Conservation (phyloP, 1,284 basidiomycete genomes). For the Marasmius tenuissimus region DNA sequence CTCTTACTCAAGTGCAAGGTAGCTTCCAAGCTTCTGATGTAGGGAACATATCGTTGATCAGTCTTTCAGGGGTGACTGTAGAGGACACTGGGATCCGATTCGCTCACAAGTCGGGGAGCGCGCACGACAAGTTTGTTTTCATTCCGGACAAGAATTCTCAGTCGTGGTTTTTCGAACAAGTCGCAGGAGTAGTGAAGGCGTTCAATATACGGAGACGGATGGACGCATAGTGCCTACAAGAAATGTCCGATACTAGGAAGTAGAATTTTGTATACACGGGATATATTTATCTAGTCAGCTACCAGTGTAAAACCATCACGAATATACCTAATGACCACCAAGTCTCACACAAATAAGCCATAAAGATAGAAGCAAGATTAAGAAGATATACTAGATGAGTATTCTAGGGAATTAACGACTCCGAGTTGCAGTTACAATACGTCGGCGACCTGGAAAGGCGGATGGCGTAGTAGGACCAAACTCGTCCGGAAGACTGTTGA, state of each 20-base stretch:
- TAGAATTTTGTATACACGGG: conserved; percentile 24
- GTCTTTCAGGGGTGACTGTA: conserved; percentile 58
- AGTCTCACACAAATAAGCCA: too few species aligned
- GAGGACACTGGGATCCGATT: conserved; percentile 91
- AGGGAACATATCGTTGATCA: not conserved
- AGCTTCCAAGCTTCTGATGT: not conserved
- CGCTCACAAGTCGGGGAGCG: conserved; percentile 71
- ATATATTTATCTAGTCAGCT: not conserved
- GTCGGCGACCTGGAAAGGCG: not conserved
- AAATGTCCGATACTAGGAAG: conserved; percentile 2
- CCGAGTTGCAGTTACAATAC: conserved; percentile 3
- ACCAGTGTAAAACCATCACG: too few species aligned
- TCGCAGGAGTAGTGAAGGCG: conserved; percentile 70
- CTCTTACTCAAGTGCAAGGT: conserved; percentile 84
- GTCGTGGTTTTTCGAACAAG: conserved; percentile 76
- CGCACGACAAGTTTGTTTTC: conserved; percentile 73
- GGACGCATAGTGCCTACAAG: conserved; percentile 41
- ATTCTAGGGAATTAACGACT: conserved; percentile 6
- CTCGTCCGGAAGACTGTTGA: conserved; percentile 23
- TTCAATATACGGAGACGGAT: conserved; percentile 73
- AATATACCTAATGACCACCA: too few species aligned
- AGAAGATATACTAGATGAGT: conserved; percentile 15
- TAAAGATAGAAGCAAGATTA: too few species aligned
- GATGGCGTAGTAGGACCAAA: conserved; percentile 11
- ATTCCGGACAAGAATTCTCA: conserved; percentile 74